phyloP scores from a whole-genome alignment of 192 early-diverging fungal species.

The Diversispora epigaea region DNA sequence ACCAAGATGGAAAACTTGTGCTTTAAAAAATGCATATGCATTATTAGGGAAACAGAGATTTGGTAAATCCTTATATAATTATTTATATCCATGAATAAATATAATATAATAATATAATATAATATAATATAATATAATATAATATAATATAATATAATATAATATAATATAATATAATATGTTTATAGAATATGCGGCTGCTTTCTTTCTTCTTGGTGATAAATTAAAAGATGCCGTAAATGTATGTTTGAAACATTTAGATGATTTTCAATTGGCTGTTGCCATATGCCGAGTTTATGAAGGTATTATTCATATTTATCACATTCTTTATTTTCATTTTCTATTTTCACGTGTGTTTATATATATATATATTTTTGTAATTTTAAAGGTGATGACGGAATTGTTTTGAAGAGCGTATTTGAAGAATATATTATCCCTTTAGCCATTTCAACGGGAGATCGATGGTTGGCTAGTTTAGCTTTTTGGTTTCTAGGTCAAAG shows the following conservation, averaged over 20 bases:
- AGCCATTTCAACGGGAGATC: constrained; percentile 58
- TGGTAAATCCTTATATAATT: constrained; percentile 46
- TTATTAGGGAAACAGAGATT: constrained; percentile 92
- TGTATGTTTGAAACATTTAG: constrained; percentile 88
- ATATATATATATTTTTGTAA: constrained; percentile 1
- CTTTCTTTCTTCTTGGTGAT: constrained; percentile 92
- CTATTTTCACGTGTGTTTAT: background rate
- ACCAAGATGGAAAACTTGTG: constrained; percentile 88
- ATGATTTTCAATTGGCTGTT: constrained; percentile 91
- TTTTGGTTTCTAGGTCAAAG: constrained; percentile 45
- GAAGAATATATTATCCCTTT: constrained; percentile 52
- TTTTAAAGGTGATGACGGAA: constrained; percentile 56
- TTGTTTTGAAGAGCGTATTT: constrained; percentile 54
- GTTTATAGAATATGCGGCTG: constrained; percentile 79
- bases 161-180: too few species aligned
- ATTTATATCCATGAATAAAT: background rate
- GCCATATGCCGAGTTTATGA: constrained; percentile 89
- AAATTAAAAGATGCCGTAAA: constrained; percentile 87
- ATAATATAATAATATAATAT: background rate
- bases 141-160: too few species aligned
- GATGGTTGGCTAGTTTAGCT: constrained; percentile 60
- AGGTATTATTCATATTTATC: constrained; percentile 51
- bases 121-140: too few species aligned
- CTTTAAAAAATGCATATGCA: constrained; percentile 98
- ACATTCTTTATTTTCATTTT: background rate